Conservation (phyloP, 257 asterid genomes). For the Catharanthus roseus region DNA sequence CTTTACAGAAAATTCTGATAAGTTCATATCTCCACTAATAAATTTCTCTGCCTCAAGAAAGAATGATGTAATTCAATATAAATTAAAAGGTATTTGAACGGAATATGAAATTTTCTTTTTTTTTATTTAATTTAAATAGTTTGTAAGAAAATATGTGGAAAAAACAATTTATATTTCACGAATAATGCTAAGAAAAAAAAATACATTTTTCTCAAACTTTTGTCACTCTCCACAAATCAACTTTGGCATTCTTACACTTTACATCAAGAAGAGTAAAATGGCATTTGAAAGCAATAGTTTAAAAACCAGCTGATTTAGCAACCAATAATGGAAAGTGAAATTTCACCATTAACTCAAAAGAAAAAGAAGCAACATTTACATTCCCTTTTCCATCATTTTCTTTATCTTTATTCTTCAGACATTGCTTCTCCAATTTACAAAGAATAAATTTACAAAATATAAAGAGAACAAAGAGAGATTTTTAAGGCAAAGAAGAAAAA, state of each 20-base stretch:
- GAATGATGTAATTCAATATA: no score
- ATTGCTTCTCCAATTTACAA: constrained; percentile 9
- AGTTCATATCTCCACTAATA: no score
- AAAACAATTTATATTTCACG: no score
- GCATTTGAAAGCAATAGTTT: background rate
- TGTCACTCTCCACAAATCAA: background rate
- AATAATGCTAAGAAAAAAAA: no score
- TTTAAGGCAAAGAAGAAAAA: constrained; percentile 11
- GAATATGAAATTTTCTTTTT: no score
- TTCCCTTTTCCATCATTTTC: background rate
- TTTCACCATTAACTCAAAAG: constrained; percentile 36
- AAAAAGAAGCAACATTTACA: constrained; percentile 16
- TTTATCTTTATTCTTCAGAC: constrained; percentile 7
- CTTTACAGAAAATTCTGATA: no score
- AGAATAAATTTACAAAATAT: constrained; percentile 5
- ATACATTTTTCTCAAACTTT: constrained; percentile 11
- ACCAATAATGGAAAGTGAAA: constrained; percentile 45
- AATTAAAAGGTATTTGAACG: no score
- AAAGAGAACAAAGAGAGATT: background rate
- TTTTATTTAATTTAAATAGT: no score
- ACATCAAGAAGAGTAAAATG: background rate
- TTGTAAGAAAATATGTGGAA: no score
- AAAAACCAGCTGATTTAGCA: constrained; percentile 14
- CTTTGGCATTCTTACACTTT: constrained; percentile 1
- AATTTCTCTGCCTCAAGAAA: no score